A percentile compares a stretch with the other conserved stretches of the same genome.
phyloP scores from a whole-genome alignment of 1,139 yeast genomes.

The Yarrowia galli region DNA sequence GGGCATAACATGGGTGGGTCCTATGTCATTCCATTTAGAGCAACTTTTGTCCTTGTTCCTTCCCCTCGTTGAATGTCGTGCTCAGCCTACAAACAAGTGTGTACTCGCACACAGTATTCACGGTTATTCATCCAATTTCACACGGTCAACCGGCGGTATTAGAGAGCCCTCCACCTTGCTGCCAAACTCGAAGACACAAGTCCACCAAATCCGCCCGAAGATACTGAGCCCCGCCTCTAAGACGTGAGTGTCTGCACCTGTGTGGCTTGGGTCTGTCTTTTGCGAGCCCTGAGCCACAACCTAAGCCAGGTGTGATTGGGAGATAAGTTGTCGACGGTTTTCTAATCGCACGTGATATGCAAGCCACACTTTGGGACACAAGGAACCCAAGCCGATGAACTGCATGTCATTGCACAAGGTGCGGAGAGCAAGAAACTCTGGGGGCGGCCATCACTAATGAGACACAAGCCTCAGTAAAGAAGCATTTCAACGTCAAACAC shows the following conservation, averaged over 20 bases:
- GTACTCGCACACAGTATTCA: too few species aligned
- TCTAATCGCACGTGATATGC: conserved; percentile 38
- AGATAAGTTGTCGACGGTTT: not conserved
- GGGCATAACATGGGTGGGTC: not conserved
- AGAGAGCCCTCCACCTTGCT: conserved; percentile 13
- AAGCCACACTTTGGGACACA: conserved; percentile 27
- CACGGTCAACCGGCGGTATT: too few species aligned
- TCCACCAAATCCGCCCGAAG: conserved; percentile 24
- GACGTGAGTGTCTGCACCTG: conserved; percentile 10
- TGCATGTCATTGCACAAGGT: conserved; percentile 19
- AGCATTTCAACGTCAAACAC: not conserved
- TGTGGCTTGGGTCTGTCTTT: conserved; percentile 25
- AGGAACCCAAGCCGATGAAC: conserved; percentile 13
- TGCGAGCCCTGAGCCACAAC: conserved; percentile 27
- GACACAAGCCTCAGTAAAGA: conserved; percentile 20
- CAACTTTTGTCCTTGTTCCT: not conserved
- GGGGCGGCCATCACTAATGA: not conserved
- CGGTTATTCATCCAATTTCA: too few species aligned
- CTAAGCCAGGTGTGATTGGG: conserved; percentile 26
- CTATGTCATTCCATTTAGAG: not conserved
- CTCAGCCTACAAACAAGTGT: too few species aligned
- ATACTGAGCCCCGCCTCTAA: not conserved
- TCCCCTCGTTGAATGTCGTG: too few species aligned
- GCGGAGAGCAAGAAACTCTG: conserved; percentile 25
- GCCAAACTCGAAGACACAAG: conserved; percentile 4